phyloP scores from a whole-genome alignment of 306 rosid genomes.

The Vachellia pachyceras region DNA sequence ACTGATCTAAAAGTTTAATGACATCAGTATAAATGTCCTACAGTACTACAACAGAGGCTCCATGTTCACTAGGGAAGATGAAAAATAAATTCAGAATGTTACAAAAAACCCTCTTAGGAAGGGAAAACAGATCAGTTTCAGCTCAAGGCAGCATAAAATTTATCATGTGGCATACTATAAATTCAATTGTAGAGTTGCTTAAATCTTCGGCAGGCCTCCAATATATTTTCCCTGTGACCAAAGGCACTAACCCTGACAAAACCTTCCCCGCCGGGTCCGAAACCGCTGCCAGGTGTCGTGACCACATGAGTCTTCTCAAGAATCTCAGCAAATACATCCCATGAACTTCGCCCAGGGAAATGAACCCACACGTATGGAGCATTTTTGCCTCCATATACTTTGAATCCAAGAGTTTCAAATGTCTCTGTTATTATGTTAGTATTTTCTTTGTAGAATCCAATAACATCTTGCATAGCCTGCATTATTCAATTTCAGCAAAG shows the following conservation, averaged over 20 bases:
- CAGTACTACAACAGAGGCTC: conserved; percentile 2
- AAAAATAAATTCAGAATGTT: neutral
- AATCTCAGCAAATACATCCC: conserved; percentile 94
- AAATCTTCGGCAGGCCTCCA: conserved; percentile 91
- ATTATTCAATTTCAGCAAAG: no score
- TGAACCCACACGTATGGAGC: conserved; percentile 98
- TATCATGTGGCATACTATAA: conserved; percentile 18
- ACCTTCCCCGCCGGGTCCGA: conserved; percentile 96
- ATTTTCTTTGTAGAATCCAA: conserved; percentile 94
- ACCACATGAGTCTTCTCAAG: conserved; percentile 95
- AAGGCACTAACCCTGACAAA: conserved; percentile 92
- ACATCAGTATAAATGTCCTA: conserved; percentile 5
- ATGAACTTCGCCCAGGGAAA: conserved; percentile 80
- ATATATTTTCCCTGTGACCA: conserved; percentile 75
- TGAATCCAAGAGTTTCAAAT: conserved; percentile 87
- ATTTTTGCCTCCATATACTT: conserved; percentile 86
- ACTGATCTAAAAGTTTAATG: conserved; percentile 13
- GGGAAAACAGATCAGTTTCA: neutral
- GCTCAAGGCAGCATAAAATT: neutral
- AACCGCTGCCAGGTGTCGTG: conserved; percentile 95
- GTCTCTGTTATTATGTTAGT: conserved; percentile 80
- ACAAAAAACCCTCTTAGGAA: neutral
- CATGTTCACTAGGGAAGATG: conserved; percentile 5
- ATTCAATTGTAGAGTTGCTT: conserved; percentile 57
- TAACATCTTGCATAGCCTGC: conserved; percentile 84